Evolutionary conservation across 1,284 basidiomycete genomes (phyloP).

Genomic region (Thecaphora thlaspeos): DNA sequence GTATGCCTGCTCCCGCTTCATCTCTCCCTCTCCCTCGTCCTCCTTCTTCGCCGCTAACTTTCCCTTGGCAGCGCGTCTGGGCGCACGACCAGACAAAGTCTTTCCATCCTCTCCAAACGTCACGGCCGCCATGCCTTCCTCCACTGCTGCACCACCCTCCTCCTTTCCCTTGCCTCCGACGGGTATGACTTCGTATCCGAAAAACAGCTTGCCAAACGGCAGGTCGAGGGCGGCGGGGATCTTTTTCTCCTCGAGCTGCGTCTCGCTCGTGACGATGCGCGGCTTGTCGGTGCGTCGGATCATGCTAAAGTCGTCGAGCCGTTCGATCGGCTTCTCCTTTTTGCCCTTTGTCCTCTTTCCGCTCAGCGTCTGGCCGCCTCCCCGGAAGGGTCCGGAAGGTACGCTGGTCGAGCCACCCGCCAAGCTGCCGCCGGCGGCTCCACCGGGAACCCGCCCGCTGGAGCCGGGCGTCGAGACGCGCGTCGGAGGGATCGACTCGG

Average conservation of each 20-base stretch:
- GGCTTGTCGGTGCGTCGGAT: constrained; percentile 63
- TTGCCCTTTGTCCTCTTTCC: constrained; percentile 56
- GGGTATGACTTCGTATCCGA: constrained; percentile 52
- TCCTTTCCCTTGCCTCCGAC: constrained; percentile 36
- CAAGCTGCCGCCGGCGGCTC: constrained; percentile 18
- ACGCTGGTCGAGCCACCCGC: constrained; percentile 19
- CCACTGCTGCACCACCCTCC: constrained; percentile 3
- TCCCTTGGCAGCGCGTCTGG: constrained; percentile 4
- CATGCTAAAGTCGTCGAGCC: constrained; percentile 48
- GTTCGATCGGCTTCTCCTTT: constrained; percentile 53
- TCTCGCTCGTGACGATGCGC: constrained; percentile 79
- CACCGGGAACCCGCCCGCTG: constrained; percentile 5
- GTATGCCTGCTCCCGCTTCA: constrained; percentile 10
- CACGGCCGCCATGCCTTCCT: constrained; percentile 5
- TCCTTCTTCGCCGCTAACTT: constrained; percentile 5
- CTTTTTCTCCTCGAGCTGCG: constrained; percentile 69
- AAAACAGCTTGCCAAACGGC: constrained; percentile 69
- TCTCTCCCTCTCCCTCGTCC: too few species aligned
- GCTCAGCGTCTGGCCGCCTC: constrained; percentile 50
- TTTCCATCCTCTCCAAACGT: constrained; percentile 20
- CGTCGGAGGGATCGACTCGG: constrained; percentile 54
- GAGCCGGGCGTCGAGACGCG: constrained; percentile 55
- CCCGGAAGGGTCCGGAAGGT: constrained; percentile 41
- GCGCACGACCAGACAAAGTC: constrained; percentile 25
- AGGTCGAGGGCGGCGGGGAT: constrained; percentile 87